Conservation (phyloP, 345 rosid species). For the Gossypium arboreum region DNA sequence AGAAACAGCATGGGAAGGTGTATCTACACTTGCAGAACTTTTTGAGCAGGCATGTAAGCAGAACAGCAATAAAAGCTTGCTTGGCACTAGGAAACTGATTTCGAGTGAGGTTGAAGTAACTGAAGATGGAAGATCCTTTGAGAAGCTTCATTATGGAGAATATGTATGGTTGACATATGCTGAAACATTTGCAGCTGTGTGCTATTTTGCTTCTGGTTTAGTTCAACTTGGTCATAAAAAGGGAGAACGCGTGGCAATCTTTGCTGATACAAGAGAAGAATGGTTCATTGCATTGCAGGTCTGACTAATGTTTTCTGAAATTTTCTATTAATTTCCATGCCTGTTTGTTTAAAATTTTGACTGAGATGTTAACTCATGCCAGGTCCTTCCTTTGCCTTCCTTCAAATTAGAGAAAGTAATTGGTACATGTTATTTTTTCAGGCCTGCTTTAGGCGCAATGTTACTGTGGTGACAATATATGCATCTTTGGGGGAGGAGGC, state of each 20-base stretch:
- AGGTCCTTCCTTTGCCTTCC: background rate
- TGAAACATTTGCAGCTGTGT: slow-evolving; percentile 56
- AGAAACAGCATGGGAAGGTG: slow-evolving; percentile 67
- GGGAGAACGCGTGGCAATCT: slow-evolving; percentile 85
- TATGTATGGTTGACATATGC: slow-evolving; percentile 81
- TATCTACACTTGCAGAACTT: slow-evolving; percentile 79
- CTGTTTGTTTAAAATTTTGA: background rate
- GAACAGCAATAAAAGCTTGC: slow-evolving; percentile 49
- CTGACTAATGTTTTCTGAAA: slow-evolving; percentile 5
- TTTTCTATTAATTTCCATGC: background rate
- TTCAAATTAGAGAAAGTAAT: background rate
- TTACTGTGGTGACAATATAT: slow-evolving; percentile 89
- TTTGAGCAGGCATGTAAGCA: slow-evolving; percentile 71
- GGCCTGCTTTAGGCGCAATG: slow-evolving; percentile 91
- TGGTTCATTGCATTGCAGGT: slow-evolving; percentile 98
- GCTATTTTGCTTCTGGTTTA: slow-evolving; percentile 81
- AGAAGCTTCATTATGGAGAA: slow-evolving; percentile 93
- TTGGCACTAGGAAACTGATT: slow-evolving; percentile 74
- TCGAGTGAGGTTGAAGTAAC: slow-evolving; percentile 59
- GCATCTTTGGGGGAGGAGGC: slow-evolving; percentile 96
- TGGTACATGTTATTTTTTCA: slow-evolving; percentile 30
- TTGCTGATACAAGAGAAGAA: slow-evolving; percentile 91
- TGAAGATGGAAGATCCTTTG: slow-evolving; percentile 68
- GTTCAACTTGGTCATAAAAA: slow-evolving; percentile 62
- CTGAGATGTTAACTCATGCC: background rate